These are phyloP conservation scores for Trypethelium eluteriae DNA, from an alignment of 495 filamentous ascomycete species.

Conservation along the genomic window DNA sequence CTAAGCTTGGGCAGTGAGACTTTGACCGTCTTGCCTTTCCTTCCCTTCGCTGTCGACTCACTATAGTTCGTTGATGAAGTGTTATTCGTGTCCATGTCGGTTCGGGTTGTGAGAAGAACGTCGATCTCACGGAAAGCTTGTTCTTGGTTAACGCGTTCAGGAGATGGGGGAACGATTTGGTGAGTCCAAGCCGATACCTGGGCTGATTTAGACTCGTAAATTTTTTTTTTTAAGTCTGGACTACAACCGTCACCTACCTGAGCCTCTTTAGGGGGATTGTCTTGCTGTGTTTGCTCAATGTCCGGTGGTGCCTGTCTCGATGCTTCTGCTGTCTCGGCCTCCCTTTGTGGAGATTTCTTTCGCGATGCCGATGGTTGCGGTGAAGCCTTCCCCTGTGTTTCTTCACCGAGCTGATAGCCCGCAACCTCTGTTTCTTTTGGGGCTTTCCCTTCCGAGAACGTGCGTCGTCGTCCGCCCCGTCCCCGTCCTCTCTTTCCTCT, in stretches of 20 bases:
- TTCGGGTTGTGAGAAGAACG: background rate
- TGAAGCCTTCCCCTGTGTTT: background rate
- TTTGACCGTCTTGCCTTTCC: slow-evolving; percentile 4
- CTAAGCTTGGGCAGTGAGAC: slow-evolving; percentile 4
- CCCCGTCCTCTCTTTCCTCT: slow-evolving; percentile 7
- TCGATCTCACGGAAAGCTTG: slow-evolving; percentile 7
- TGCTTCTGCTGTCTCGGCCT: slow-evolving; percentile 8
- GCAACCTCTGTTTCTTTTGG: background rate
- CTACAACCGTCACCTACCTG: slow-evolving; percentile 9
- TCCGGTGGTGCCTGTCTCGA: slow-evolving; percentile 4
- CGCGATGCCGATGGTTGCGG: slow-evolving; percentile 10
- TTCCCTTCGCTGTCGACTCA: background rate
- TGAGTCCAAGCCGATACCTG: slow-evolving; percentile 6
- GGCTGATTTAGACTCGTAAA: background rate
- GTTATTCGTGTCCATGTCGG: slow-evolving; percentile 4
- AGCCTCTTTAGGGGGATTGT: slow-evolving; percentile 10
- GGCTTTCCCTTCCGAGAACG: slow-evolving; percentile 5
- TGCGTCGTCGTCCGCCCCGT: slow-evolving; percentile 2
- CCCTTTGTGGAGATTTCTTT: slow-evolving; percentile 1
- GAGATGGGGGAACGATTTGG: slow-evolving; percentile 5
- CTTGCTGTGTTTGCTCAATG: slow-evolving; percentile 10
- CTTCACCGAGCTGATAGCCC: background rate
- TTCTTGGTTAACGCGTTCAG: slow-evolving; percentile 8
- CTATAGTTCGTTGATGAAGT: slow-evolving; percentile 10
- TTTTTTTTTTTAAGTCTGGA: slow-evolving; percentile 1